A percentile compares a stretch with the other conserved stretches of the same genome.
These are phyloP conservation scores for Nigrospora sphaerica DNA, from an alignment of 2,329 filamentous ascomycete genomes.

Conservation along the genomic window DNA sequence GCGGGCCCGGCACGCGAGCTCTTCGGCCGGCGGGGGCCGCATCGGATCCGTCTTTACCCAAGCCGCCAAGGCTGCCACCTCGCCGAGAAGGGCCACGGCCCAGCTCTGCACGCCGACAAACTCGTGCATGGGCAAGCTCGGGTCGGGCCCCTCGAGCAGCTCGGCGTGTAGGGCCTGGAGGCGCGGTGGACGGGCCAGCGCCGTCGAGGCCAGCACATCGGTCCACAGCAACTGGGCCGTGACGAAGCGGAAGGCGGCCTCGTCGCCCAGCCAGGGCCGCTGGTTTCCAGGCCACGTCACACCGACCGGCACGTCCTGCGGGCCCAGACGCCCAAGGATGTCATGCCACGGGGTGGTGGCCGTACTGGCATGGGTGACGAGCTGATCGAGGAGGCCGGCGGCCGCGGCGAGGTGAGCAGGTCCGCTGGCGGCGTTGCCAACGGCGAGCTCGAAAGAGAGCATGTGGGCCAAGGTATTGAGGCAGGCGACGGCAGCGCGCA, in stretches of 20 bases:
- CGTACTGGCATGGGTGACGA: conserved; percentile 24
- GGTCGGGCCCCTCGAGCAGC: conserved; percentile 26
- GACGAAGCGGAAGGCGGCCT: conserved; percentile 40
- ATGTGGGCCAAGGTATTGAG: conserved; percentile 47
- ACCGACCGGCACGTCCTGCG: neutral
- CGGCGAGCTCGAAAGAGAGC: conserved; percentile 43
- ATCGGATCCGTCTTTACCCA: conserved; percentile 44
- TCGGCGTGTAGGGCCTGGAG: conserved; percentile 32
- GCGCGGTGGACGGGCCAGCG: conserved; percentile 32
- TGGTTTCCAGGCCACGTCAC: conserved; percentile 5
- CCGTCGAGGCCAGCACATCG: conserved; percentile 42
- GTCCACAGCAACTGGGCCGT: conserved; percentile 38
- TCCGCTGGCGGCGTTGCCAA: conserved; percentile 38
- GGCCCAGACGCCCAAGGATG: conserved; percentile 18
- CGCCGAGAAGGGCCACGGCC: conserved; percentile 46
- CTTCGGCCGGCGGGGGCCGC: conserved; percentile 30
- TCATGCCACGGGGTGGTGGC: conserved; percentile 23
- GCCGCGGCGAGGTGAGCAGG: conserved; percentile 43
- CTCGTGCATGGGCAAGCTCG: conserved; percentile 36
- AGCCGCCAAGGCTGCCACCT: conserved; percentile 44
- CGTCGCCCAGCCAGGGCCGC: conserved; percentile 35
- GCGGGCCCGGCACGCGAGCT: conserved; percentile 10
- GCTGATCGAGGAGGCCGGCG: conserved; percentile 39
- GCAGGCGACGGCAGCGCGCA: conserved; percentile 23
- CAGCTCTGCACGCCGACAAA: conserved; percentile 52